Evolutionary conservation across 352 stramenopile genomes (phyloP).

Genomic region (Aphanomyces cochlioides): DNA sequence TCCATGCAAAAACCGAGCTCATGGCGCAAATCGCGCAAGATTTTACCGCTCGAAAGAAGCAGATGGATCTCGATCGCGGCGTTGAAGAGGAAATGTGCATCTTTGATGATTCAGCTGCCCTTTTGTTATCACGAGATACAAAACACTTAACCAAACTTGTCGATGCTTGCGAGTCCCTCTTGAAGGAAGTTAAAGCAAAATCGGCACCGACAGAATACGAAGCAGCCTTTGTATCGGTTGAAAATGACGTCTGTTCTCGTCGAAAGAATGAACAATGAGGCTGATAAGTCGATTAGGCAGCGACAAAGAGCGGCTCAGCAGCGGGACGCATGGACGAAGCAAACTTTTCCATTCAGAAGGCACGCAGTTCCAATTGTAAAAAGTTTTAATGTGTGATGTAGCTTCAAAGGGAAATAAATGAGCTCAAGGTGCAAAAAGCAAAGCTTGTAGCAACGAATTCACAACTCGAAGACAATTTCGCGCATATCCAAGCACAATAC

Average conservation of each 20-base stretch:
- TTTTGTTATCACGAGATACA: conserved; percentile 63
- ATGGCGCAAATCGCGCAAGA: conserved; percentile 70
- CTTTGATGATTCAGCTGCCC: neutral
- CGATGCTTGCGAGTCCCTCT: conserved; percentile 46
- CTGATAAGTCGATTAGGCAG: neutral
- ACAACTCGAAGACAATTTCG: conserved; percentile 69
- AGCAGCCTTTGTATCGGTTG: conserved; percentile 5
- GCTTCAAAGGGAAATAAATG: conserved; percentile 57
- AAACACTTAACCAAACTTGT: conserved; percentile 71
- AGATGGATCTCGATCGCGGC: conserved; percentile 56
- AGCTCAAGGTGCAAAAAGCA: conserved; percentile 55
- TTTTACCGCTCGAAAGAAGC: conserved; percentile 57
- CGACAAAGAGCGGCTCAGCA: neutral
- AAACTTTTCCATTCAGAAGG: conserved; percentile 65
- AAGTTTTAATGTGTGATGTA: neutral
- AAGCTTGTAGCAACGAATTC: conserved; percentile 62
- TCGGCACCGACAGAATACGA: conserved; percentile 34
- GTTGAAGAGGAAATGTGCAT: conserved; percentile 21
- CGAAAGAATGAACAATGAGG: neutral
- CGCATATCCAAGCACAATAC: conserved; percentile 60
- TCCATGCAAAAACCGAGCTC: conserved; percentile 61
- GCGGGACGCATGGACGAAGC: conserved; percentile 45
- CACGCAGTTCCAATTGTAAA: neutral
- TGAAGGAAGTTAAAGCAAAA: conserved; percentile 49
- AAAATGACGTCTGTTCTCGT: conserved; percentile 31